Base-by-base conservation (phyloP, 2,329 filamentous ascomycete species). In the Hymenotorrendiella dingleyae region DNA sequence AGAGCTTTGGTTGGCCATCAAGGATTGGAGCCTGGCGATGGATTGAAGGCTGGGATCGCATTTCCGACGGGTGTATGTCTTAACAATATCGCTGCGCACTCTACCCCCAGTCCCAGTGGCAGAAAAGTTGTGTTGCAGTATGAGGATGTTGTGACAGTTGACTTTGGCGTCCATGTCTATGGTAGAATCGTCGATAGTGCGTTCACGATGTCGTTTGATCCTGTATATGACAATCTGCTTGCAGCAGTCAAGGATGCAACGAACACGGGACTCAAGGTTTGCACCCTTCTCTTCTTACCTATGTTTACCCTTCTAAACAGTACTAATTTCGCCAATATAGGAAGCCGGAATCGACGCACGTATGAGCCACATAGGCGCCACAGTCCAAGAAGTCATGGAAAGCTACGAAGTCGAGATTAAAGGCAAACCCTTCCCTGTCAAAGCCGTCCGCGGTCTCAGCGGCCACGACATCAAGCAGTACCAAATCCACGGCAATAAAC, bases 291-390 rank as follows among this genome's bases (percentile, higher is more conserved):
- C n/a, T n/a, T n/a, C n/a, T n/a, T n/a, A n/a, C n/a, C n/a, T n/a
- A n/a, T n/a, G n/a, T n/a, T n/a, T n/a, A n/a, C 11, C 32, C 33
- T 84, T 82, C 45, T 70, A 72, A 39, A 86, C 91, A 65, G 82
- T 80, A 14, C 36, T 38, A 17, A 38, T 8, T 6, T 10, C 12
- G 17, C 17, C 2, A 22, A 32, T 17, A 35, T n/a, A n/a, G 72
- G 85, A 94, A 70, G 89, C 90, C 6, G 90, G 90, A 56, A 94
- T 96, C 58, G 90, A 96, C 61, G 88, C 88, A 36, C 82, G 90
- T 41, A 82, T 96, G 56, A 82, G 84, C 51, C 71, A 79, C 44
- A 71, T 80, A 47, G 69, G 75, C 41, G 71, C 64, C 14, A 68
- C 65, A 8, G 78, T 80, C 46, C 76, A 80, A 52, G 76, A 80